phyloP scores from a whole-genome alignment of 1,284 basidiomycete species.

The Moesziomyces aphidis region DNA sequence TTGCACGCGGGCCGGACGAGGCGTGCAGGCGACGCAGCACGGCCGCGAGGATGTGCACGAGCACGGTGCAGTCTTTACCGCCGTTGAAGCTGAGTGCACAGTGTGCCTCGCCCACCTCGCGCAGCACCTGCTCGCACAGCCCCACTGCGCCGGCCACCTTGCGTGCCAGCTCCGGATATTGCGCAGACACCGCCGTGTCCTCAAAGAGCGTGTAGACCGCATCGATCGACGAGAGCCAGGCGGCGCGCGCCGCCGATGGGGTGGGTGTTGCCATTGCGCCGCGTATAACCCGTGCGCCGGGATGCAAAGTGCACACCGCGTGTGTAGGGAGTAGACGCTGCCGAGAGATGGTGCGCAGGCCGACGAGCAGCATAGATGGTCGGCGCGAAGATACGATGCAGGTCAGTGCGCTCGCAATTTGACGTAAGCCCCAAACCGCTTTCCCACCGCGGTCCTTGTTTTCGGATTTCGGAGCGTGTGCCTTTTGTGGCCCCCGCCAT shows the following conservation, averaged over 20 bases:
- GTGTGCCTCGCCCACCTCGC: constrained; percentile 51
- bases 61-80: constrained; percentile 94
- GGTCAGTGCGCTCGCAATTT: neutral
- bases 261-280: constrained; percentile 7
- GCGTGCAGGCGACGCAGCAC: constrained; percentile 71
- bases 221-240: constrained; percentile 63
- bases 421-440: neutral
- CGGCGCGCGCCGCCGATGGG: constrained; percentile 1
- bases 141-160: constrained; percentile 50
- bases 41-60: constrained; percentile 88
- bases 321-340: neutral
- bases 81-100: constrained; percentile 88
- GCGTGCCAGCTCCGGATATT: constrained; percentile 39
- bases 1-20: constrained; percentile 51
- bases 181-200: constrained; percentile 4
- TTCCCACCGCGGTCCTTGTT: neutral
- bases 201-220: constrained; percentile 62
- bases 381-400: too few species aligned
- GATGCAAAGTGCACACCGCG: neutral
- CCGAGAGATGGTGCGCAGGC: too few species aligned
- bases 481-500: too few species aligned
- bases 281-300: neutral
- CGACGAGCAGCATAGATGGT: too few species aligned
- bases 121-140: constrained; percentile 57
- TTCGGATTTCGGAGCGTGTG: too few species aligned